A percentile compares a stretch with the other conserved stretches of the same genome.
Conservation (phyloP, 495 filamentous ascomycete genomes). For the Clavariopsis aquatica region DNA sequence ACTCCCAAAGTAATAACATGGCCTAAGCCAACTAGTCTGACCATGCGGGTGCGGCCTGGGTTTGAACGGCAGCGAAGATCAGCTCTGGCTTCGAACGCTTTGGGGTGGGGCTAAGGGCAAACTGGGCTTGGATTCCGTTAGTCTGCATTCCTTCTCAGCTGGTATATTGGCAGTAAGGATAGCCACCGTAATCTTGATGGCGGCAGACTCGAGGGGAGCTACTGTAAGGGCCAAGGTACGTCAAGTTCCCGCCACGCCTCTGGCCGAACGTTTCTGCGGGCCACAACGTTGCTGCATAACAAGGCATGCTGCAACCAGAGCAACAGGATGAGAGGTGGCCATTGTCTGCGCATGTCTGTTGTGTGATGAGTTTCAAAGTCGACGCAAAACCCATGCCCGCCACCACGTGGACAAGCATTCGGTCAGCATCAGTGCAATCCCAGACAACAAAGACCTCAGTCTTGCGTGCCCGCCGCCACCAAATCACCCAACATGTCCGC, state of each 20-base stretch:
- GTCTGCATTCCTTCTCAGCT: not conserved
- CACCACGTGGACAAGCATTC: slow-evolving; percentile 16
- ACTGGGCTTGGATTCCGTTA: not conserved
- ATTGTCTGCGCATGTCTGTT: slow-evolving; percentile 6
- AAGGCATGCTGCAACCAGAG: slow-evolving; percentile 5
- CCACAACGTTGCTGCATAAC: not conserved
- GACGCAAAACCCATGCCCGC: not conserved
- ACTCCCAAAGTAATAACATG: slow-evolving; percentile 7
- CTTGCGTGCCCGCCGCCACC: not conserved
- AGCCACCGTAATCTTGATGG: not conserved
- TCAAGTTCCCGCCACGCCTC: not conserved
- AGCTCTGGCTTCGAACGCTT: not conserved
- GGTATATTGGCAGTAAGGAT: not conserved
- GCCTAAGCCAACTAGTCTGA: not conserved
- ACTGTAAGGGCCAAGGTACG: not conserved
- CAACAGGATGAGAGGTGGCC: not conserved
- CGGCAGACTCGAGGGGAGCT: not conserved
- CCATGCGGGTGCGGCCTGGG: not conserved
- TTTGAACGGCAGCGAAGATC: slow-evolving; percentile 14
- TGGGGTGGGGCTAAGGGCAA: not conserved
- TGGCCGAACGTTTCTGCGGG: not conserved
- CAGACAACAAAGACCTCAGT: not conserved
- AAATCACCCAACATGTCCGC: not conserved
- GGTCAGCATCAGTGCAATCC: slow-evolving; percentile 21
- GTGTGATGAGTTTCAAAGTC: slow-evolving; percentile 19